These are phyloP conservation scores for Sporisorium sorghi DNA, from an alignment of 1,284 basidiomycete species.

Conservation along the genomic window DNA sequence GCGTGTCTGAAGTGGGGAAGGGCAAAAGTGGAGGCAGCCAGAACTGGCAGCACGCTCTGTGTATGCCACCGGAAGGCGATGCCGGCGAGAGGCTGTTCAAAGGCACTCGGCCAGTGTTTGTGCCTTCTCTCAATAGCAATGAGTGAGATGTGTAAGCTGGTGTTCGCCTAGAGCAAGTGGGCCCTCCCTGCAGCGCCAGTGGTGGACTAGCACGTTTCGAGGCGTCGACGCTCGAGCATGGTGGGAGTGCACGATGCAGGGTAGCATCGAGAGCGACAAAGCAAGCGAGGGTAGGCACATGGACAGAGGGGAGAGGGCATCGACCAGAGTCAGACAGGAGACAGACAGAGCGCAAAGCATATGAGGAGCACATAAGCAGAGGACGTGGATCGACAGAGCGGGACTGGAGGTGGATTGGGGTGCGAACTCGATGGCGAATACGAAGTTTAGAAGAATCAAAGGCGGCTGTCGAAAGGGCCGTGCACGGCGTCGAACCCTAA, in stretches of 20 bases:
- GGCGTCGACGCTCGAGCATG: background rate
- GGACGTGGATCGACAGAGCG: slow-evolving; percentile 14
- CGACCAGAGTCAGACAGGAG: background rate
- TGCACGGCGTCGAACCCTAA: slow-evolving; percentile 34
- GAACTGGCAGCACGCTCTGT: slow-evolving; percentile 10
- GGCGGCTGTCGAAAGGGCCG: slow-evolving; percentile 19
- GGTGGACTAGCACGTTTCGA: slow-evolving; percentile 25
- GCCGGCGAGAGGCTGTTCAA: background rate
- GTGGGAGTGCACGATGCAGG: background rate
- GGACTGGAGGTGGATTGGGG: slow-evolving; percentile 17
- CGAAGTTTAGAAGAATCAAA: slow-evolving; percentile 7
- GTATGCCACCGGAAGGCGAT: slow-evolving; percentile 2
- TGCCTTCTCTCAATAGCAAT: background rate
- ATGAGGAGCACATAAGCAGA: slow-evolving; percentile 25
- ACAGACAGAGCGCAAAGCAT: background rate
- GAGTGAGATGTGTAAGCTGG: slow-evolving; percentile 40
- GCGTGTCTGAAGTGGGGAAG: slow-evolving; percentile 3
- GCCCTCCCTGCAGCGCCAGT: slow-evolving; percentile 11
- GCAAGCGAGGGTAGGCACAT: background rate
- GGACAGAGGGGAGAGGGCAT: slow-evolving; percentile 7
- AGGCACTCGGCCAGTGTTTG: slow-evolving; percentile 24
- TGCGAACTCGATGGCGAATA: slow-evolving; percentile 37
- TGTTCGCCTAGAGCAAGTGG: slow-evolving; percentile 16
- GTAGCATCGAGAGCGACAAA: slow-evolving; percentile 2
- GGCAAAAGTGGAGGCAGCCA: slow-evolving; percentile 34